Base-by-base conservation (phyloP, 1,139 yeast species). In the Hansenula lynferdii region DNA sequence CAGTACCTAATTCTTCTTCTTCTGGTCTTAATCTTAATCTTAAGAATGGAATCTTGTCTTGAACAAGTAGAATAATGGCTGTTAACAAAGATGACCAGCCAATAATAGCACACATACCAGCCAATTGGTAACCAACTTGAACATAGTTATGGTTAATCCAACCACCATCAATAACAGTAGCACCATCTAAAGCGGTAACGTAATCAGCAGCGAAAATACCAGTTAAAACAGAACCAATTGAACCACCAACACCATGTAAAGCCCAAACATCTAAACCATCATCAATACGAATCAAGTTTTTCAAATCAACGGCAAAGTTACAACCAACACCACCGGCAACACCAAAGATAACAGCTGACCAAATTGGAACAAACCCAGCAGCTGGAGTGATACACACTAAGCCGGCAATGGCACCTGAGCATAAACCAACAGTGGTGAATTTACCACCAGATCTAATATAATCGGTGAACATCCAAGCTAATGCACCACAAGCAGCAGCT, bases 221-320 rank as follows among this genome's bases (percentile, higher is more conserved):
- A 30, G 97, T 90, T 65, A 86, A 63, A 22, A 83, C 67, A 26
- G 87, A 79, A 37, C 97, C 97, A 48, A 77, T 70, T 54, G 84
- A 77, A 39, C 97, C 97, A 60, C 97, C 97, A 48, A 90, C 80
- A 51, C 96, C 97, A 63, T 90, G 97, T 44, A 87, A 69, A 21
- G 97, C 89, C 66, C 85, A 90, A 39, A 87, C 96, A 64, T 90
- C 97, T 71, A 90, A 74, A 70, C 97, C 97, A 59, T 90, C 97
- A 61, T 92, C 98, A 53, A 90, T 87, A 42, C 71, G 74, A 47
- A 92, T 61, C 40, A 80, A 37, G 52, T 70, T 66, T 70, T 90
- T 90, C 54, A 89, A 64, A 62, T 85, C 95, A 46, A 80, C 86
- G 31, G 94, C 96, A 60, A 75, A 77, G 75, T 87, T 87, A 65